These are phyloP conservation scores for Aspergillus incahuasiensis DNA, from an alignment of 495 filamentous ascomycete genomes.

Conservation along the genomic window DNA sequence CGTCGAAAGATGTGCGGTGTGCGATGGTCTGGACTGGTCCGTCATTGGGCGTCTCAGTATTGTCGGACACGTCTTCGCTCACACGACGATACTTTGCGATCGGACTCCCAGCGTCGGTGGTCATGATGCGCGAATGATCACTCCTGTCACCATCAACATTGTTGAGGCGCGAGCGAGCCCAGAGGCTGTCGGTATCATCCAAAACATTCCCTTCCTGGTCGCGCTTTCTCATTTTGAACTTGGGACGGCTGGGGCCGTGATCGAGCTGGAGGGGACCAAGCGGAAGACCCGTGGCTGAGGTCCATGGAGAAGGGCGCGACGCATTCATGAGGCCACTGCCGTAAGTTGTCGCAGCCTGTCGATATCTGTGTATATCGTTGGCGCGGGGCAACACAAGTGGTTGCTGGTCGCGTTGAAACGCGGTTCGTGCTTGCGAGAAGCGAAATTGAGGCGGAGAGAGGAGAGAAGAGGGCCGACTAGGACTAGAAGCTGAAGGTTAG, in stretches of 20 bases:
- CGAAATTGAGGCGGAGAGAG: not conserved
- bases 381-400: not conserved
- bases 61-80: not conserved
- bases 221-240: not conserved
- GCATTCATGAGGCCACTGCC: not conserved
- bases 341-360: not conserved
- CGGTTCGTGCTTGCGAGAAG: constrained; percentile 11
- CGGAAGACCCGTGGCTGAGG: not conserved
- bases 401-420: not conserved
- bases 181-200: not conserved
- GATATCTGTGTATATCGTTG: not conserved
- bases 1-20: not conserved
- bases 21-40: not conserved
- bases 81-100: constrained; percentile 15
- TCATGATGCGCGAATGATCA: not conserved
- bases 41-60: not conserved
- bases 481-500: no score
- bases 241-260: not conserved
- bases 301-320: not conserved
- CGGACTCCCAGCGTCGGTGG: not conserved
- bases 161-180: not conserved
- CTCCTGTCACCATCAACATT: constrained; percentile 3
- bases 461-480: no score
- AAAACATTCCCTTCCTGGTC: not conserved
- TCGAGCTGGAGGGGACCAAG: no score